These are phyloP conservation scores for Zygosaccharomyces bailii DNA, from an alignment of 805 yeast genomes.

Conservation along the genomic window DNA sequence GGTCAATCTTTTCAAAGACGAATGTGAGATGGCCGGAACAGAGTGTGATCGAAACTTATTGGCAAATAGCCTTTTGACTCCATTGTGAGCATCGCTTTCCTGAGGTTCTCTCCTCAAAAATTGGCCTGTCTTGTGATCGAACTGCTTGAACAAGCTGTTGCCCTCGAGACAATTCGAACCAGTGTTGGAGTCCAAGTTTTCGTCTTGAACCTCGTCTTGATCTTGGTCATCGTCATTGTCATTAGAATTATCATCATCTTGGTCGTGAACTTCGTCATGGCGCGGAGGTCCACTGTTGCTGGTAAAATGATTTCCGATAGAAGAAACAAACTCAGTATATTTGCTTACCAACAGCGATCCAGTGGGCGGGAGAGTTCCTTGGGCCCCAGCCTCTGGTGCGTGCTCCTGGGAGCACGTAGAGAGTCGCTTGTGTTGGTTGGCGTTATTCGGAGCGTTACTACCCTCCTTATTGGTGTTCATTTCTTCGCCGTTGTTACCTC, in stretches of 20 bases:
- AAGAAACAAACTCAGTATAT: conserved; percentile 13
- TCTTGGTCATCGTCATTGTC: conserved; percentile 9
- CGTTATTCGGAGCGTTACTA: conserved; percentile 4
- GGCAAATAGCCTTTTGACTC: conserved; percentile 10
- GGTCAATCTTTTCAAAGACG: conserved; percentile 30
- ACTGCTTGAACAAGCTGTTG: conserved; percentile 29
- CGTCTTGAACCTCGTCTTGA: conserved; percentile 1
- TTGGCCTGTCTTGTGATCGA: conserved; percentile 33
- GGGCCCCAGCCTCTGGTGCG: conserved; percentile 1
- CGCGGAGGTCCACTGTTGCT: conserved; percentile 1
- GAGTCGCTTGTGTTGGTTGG: conserved; percentile 4
- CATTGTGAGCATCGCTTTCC: not conserved
- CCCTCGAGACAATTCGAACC: conserved; percentile 1
- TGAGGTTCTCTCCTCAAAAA: conserved; percentile 18
- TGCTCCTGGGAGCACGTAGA: conserved; percentile 9
- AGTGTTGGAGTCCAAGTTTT: not conserved
- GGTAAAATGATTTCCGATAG: conserved; percentile 9
- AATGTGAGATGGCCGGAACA: conserved; percentile 35
- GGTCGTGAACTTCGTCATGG: not conserved
- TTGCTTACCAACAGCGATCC: conserved; percentile 11
- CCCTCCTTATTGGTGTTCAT: conserved; percentile 10
- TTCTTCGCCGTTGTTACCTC: conserved; percentile 2
- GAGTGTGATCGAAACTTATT: conserved; percentile 33
- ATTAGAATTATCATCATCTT: not conserved
- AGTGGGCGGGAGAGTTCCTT: conserved; percentile 3